These are phyloP conservation scores for Craterostigma plantagineum DNA, from an alignment of 257 asterid genomes.

Conservation along the genomic window DNA sequence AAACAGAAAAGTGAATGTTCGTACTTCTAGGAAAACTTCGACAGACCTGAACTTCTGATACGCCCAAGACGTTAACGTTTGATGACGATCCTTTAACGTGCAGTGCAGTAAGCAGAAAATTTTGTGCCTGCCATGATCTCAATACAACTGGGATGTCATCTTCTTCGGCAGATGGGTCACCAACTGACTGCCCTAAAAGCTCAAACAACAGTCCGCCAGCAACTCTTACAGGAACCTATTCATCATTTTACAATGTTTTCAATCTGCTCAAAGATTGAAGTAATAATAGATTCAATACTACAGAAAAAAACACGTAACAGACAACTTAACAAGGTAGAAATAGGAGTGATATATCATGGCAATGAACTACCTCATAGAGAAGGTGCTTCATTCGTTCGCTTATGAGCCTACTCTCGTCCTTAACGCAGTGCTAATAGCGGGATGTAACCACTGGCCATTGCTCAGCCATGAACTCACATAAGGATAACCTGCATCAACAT, in stretches of 20 bases:
- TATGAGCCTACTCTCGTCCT: slow-evolving; percentile 77
- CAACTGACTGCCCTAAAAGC: slow-evolving; percentile 90
- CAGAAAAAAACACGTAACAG: neutral
- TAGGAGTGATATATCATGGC: neutral
- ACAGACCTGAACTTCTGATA: slow-evolving; percentile 81
- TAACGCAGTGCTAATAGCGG: slow-evolving; percentile 79
- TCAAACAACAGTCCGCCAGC: slow-evolving; percentile 91
- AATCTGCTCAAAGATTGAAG: no score
- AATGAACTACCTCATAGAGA: slow-evolving; percentile 49
- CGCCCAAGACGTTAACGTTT: slow-evolving; percentile 62
- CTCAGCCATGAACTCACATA: slow-evolving; percentile 57
- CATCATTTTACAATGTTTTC: no score
- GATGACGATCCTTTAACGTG: slow-evolving; percentile 72
- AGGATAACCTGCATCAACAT: slow-evolving; percentile 73
- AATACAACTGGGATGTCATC: slow-evolving; percentile 86
- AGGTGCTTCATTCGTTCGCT: slow-evolving; percentile 94
- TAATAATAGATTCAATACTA: slow-evolving; percentile 7
- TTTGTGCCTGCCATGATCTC: slow-evolving; percentile 93
- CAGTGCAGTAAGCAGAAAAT: slow-evolving; percentile 55
- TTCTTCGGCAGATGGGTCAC: slow-evolving; percentile 72
- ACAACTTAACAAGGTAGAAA: neutral
- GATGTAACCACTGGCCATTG: slow-evolving; percentile 81
- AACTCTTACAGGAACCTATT: slow-evolving; percentile 86
- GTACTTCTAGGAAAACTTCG: no score
- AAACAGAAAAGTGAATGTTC: no score